Evolutionary conservation across 2,329 filamentous ascomycete genomes (phyloP).

Genomic region (Colletotrichum somersetense): DNA sequence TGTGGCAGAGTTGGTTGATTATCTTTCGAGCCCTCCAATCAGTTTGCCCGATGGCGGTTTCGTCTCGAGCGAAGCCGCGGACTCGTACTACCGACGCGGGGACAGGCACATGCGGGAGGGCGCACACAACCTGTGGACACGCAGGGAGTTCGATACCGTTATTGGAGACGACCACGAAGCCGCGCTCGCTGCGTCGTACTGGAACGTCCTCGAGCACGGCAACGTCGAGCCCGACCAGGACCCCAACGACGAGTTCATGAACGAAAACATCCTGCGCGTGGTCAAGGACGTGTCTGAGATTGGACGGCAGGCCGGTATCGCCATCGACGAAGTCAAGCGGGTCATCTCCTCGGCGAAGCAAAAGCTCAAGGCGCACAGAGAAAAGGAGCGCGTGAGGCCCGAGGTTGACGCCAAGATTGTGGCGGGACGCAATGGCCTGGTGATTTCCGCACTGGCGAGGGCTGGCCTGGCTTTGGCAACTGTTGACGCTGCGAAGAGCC

Average conservation of each 20-base stretch:
- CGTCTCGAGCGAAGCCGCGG: conserved; percentile 89
- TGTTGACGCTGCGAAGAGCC: conserved; percentile 68
- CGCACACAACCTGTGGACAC: conserved; percentile 94
- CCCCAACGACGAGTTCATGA: conserved; percentile 92
- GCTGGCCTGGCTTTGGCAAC: conserved; percentile 76
- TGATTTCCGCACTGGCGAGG: conserved; percentile 84
- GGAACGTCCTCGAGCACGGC: conserved; percentile 85
- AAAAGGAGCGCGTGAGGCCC: conserved; percentile 80
- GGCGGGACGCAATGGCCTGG: conserved; percentile 88
- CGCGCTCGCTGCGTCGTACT: conserved; percentile 83
- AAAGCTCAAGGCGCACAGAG: conserved; percentile 78
- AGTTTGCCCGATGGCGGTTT: conserved; percentile 79
- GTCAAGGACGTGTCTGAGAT: conserved; percentile 76
- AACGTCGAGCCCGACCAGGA: conserved; percentile 88
- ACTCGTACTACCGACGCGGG: conserved; percentile 80
- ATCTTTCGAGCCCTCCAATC: conserved; percentile 80
- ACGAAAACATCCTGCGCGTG: conserved; percentile 88
- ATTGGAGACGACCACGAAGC: conserved; percentile 65
- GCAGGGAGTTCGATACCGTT: conserved; percentile 84
- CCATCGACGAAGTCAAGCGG: conserved; percentile 75
- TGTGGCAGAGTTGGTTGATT: conserved; percentile 87
- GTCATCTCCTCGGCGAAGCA: conserved; percentile 76
- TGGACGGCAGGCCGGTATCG: conserved; percentile 79
- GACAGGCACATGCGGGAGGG: conserved; percentile 89
- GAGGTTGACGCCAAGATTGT: conserved; percentile 90